Conservation (phyloP, 139 green algal species). For the Haematococcus sp. region DNA sequence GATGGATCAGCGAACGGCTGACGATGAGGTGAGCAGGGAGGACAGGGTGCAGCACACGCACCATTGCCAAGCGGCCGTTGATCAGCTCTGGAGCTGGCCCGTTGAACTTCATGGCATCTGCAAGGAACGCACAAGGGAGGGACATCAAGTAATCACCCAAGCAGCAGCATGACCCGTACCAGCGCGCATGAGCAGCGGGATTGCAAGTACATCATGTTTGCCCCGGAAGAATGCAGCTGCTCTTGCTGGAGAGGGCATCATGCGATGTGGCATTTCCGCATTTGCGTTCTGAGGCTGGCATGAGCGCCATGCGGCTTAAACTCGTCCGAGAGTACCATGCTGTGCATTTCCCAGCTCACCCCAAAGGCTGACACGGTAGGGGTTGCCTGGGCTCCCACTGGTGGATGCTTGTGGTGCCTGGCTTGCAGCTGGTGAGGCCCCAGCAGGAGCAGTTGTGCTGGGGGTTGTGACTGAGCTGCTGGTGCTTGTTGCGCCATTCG, state of each 20-base stretch:
- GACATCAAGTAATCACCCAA: neutral
- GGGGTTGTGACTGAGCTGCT: no score
- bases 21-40: neutral
- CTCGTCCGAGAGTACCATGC: no score
- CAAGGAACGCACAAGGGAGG: neutral
- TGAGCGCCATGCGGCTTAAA: neutral
- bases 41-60: constrained; percentile 52
- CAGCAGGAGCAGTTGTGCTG: no score
- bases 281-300: no score
- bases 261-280: no score
- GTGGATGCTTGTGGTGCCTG: no score
- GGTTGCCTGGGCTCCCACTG: neutral
- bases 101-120: constrained; percentile 66
- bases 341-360: constrained; percentile 4
- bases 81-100: constrained; percentile 76
- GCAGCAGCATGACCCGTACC: neutral
- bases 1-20: no score
- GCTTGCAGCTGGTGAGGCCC: no score
- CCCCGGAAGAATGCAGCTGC: no score
- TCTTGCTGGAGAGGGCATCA: no score
- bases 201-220: no score
- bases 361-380: constrained; percentile 18
- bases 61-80: constrained; percentile 77
- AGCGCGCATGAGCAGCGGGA: neutral
- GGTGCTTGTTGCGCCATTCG: no score